Evolutionary conservation across 2,329 filamentous ascomycete genomes (phyloP).

Genomic region (Neofusicoccum ribis): DNA sequence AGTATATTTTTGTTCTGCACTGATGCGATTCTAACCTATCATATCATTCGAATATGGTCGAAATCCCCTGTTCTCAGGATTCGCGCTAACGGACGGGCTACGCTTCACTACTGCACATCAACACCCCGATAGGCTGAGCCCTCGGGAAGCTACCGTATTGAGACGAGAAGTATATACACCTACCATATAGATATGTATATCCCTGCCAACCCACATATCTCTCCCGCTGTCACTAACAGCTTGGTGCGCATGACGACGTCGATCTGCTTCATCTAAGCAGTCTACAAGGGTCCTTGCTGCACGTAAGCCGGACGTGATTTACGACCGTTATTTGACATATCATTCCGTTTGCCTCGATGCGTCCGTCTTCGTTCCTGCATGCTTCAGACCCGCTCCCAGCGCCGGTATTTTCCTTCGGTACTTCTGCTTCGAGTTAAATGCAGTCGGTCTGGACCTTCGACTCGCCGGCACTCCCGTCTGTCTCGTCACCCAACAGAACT

Average conservation of each 20-base stretch:
- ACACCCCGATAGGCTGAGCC: background rate
- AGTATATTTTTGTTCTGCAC: too few relatives aligned
- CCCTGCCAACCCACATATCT: background rate
- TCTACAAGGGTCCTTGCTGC: background rate
- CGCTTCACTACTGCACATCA: background rate
- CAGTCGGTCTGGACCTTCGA: background rate
- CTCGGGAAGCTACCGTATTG: background rate
- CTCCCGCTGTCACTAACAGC: background rate
- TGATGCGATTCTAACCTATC: too few relatives aligned
- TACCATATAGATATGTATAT: background rate
- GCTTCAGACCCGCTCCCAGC: background rate
- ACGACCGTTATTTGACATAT: background rate
- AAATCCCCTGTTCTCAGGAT: too few relatives aligned
- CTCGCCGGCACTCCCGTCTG: background rate
- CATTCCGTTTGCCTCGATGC: background rate
- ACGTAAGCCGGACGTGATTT: background rate
- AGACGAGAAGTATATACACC: background rate
- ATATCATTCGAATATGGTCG: too few relatives aligned
- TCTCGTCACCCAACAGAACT: too few relatives aligned
- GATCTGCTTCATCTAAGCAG: background rate
- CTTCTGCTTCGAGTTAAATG: background rate
- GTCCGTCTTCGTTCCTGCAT: background rate
- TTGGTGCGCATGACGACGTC: background rate
- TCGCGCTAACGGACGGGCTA: too few relatives aligned
- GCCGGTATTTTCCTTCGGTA: background rate